Base-by-base conservation (phyloP, 768 basidiomycete genomes). In the Tricholoma hemisulphureum region DNA sequence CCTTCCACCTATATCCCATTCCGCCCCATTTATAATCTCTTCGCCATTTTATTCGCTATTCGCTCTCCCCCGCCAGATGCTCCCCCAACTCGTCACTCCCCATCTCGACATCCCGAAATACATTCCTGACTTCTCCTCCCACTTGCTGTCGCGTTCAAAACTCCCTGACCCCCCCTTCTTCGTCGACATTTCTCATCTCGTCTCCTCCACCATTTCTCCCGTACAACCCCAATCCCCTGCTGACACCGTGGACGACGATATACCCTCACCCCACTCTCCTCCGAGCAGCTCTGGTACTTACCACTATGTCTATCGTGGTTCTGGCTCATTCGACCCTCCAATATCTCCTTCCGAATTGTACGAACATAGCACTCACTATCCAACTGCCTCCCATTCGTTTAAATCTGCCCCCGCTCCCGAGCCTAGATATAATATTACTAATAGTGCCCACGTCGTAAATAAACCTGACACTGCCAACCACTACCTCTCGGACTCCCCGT, bases 401-500 rank as follows among this genome's bases (percentile, higher is more conserved):
- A 35, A 56, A 26, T 45, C 58, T 24, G 61, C 51, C 51, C 37
- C 64, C 46, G 26, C 59, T 21, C 49, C 48, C 9, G 61, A 49
- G 34, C 51, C 50, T 51, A 62, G 58, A 49, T 70, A 63, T 48
- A 58, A 65, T 64, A 67, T 70, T 69, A 68, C 67, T 70, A 66
- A 62, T 63, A 51, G 54, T 51, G 57, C 65, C 54, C 56, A 60
- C 52, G 53, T 61, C 56, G 61, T 73, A 64, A 70, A 68, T 62
- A 60, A 56, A 45, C 66, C 70, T 45, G 65, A 70, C 51, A 51
- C 62, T 35, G 60, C 53, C 52, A 54, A 56, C 37, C 55, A 71
- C 39, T 71, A 75, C 62, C 57, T 73, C 32, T 72, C 78, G 49
- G 73, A 76, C 53, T 78, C 80, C 11, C 78, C 80, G 41, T 79